Conservation (phyloP, 441 rosid genomes). For the Bruguiera hainesii region DNA sequence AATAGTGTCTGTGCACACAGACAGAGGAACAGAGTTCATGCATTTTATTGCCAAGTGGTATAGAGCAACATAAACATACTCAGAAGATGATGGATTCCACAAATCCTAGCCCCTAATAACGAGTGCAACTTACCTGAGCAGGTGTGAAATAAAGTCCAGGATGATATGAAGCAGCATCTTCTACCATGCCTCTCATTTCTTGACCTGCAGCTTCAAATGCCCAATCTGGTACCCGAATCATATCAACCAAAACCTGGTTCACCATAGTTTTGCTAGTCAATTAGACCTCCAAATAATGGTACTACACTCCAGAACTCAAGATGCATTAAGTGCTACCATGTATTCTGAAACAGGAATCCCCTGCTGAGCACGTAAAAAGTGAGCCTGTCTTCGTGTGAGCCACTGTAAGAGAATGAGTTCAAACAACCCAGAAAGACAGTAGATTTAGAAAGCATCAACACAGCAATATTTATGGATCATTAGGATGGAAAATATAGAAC, state of each 20-base stretch:
- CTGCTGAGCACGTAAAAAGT: conserved; percentile 81
- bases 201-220: conserved; percentile 98
- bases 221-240: conserved; percentile 96
- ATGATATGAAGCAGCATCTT: conserved; percentile 84
- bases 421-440: not conserved
- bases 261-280: conserved; percentile 11
- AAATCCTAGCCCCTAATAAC: too few species aligned
- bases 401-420: conserved; percentile 45
- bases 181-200: conserved; percentile 93
- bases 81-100: too few species aligned
- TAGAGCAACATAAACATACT: too few species aligned
- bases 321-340: conserved; percentile 51
- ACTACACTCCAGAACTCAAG: conserved; percentile 1
- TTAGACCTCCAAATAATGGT: not conserved
- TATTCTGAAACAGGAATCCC: conserved; percentile 95
- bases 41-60: too few species aligned
- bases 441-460: conserved; percentile 6
- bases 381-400: conserved; percentile 85
- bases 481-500: not conserved
- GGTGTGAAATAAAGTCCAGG: conserved; percentile 93
- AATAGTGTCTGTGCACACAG: too few species aligned
- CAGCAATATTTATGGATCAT: not conserved
- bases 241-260: conserved; percentile 80
- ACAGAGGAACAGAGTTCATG: too few species aligned
- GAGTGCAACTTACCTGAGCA: conserved; percentile 54